Evolutionary conservation across 352 stramenopile genomes (phyloP).

Genomic region (Elongisporangium prolatum): DNA sequence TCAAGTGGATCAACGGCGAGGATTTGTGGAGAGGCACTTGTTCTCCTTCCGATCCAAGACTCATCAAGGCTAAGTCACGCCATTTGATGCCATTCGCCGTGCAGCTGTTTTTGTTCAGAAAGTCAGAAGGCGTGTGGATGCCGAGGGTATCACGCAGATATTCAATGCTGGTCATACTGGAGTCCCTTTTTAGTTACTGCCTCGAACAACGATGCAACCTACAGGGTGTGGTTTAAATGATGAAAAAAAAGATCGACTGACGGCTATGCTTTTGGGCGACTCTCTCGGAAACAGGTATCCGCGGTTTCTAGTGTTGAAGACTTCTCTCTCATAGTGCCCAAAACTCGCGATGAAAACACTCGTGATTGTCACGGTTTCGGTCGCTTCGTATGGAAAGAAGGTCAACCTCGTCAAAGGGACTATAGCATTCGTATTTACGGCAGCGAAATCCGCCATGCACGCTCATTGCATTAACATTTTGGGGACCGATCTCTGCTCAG

Average conservation of each 20-base stretch:
- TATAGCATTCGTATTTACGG: slow-evolving; percentile 10
- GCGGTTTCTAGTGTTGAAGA: slow-evolving; percentile 24
- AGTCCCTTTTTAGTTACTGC: no score
- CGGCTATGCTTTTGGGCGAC: slow-evolving; percentile 20
- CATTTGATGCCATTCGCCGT: neutral
- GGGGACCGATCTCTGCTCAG: slow-evolving; percentile 5
- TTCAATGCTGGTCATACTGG: slow-evolving; percentile 16
- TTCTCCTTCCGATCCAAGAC: slow-evolving; percentile 16
- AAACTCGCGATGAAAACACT: slow-evolving; percentile 12
- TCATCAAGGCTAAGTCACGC: slow-evolving; percentile 11
- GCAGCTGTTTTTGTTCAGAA: slow-evolving; percentile 6
- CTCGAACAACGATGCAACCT: no score
- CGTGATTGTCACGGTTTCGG: slow-evolving; percentile 11
- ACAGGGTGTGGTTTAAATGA: no score
- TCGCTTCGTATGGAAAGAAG: no score
- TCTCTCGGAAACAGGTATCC: slow-evolving; percentile 17
- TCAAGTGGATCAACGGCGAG: neutral
- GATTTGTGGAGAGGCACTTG: slow-evolving; percentile 4
- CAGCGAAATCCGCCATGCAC: no score
- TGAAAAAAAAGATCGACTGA: slow-evolving; percentile 6
- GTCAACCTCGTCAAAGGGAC: no score
- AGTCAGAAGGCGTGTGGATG: neutral
- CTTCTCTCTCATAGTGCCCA: no score
- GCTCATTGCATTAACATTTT: slow-evolving; percentile 28
- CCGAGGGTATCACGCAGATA: slow-evolving; percentile 10